phyloP scores from a whole-genome alignment of 495 filamentous ascomycete genomes.

The Penicillium coffeae region DNA sequence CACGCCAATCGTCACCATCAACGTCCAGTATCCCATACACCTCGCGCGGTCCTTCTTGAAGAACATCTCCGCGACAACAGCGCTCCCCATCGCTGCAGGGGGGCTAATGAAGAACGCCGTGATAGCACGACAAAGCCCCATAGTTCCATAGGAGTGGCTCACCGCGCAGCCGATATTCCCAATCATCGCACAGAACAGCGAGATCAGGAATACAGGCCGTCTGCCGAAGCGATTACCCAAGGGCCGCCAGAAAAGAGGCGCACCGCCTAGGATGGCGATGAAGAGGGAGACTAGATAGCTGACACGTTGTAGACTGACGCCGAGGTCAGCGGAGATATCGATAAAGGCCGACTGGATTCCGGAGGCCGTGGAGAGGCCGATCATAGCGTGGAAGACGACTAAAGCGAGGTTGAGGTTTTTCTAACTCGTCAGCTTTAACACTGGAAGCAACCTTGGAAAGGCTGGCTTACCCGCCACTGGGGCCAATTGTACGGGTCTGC shows the following conservation, averaged over 20 bases:
- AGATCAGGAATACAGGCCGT: conserved; percentile 49
- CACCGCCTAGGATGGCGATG: conserved; percentile 48
- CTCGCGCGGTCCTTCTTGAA: conserved; percentile 40
- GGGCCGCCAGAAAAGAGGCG: conserved; percentile 52
- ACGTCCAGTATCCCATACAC: conserved; percentile 49
- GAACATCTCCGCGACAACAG: conserved; percentile 46
- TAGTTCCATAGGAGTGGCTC: conserved; percentile 35
- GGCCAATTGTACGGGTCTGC: conserved; percentile 56
- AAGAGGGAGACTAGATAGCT: conserved; percentile 51
- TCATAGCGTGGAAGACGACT: conserved; percentile 54
- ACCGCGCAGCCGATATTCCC: conserved; percentile 47
- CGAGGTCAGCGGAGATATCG: conserved; percentile 43
- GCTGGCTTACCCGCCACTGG: conserved; percentile 29
- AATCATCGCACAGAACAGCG: conserved; percentile 39
- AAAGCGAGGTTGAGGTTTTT: conserved; percentile 52
- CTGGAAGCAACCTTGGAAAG: background rate
- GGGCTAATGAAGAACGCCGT: conserved; percentile 48
- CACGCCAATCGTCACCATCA: conserved; percentile 36
- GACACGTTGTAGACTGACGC: conserved; percentile 40
- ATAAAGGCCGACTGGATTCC: conserved; percentile 52
- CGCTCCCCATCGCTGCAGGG: conserved; percentile 40
- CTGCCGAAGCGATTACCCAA: conserved; percentile 52
- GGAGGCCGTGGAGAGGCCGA: conserved; percentile 52
- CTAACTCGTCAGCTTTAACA: conserved; percentile 22
- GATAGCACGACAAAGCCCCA: conserved; percentile 42